Conservation (phyloP, 2,329 filamentous ascomycete species). For the Aspergillus pseudoterreus region DNA sequence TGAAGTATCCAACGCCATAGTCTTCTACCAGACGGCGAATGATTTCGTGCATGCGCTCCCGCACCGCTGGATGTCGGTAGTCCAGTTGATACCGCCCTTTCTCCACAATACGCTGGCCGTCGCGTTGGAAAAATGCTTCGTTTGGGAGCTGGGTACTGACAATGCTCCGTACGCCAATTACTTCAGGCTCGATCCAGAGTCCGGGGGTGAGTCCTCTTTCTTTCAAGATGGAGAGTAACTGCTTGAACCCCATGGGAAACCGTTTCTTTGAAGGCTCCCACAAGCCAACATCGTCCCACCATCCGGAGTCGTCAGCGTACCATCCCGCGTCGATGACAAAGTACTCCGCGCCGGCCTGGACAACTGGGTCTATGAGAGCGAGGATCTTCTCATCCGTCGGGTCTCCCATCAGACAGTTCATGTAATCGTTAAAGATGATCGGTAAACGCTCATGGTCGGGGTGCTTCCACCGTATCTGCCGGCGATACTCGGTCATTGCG, state of each 20-base stretch:
- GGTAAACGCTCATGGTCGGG: conserved; percentile 25
- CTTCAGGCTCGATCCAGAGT: conserved; percentile 36
- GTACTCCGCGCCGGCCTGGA: conserved; percentile 27
- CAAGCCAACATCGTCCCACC: conserved; percentile 37
- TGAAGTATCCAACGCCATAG: conserved; percentile 33
- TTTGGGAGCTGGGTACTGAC: conserved; percentile 22
- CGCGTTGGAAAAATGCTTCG: conserved; percentile 31
- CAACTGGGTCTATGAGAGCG: conserved; percentile 26
- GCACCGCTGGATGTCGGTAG: conserved; percentile 26
- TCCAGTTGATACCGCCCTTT: conserved; percentile 34
- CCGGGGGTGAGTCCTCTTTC: conserved; percentile 26
- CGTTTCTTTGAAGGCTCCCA: conserved; percentile 32
- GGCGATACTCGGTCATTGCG: conserved; percentile 27
- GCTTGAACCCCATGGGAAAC: conserved; percentile 30
- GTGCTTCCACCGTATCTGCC: conserved; percentile 26
- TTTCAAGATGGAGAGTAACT: conserved; percentile 22
- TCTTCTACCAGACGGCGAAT: conserved; percentile 21
- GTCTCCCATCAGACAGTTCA: conserved; percentile 41
- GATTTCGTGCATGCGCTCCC: conserved; percentile 19
- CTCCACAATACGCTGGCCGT: conserved; percentile 29
- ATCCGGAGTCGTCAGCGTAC: conserved; percentile 35
- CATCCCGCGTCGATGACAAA: conserved; percentile 38
- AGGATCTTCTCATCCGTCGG: conserved; percentile 32
- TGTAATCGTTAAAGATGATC: conserved; percentile 40
- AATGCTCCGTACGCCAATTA: conserved; percentile 29